These are phyloP conservation scores for Skeletonema costatum DNA, from an alignment of 108 stramenopile genomes.

Conservation along the genomic window DNA sequence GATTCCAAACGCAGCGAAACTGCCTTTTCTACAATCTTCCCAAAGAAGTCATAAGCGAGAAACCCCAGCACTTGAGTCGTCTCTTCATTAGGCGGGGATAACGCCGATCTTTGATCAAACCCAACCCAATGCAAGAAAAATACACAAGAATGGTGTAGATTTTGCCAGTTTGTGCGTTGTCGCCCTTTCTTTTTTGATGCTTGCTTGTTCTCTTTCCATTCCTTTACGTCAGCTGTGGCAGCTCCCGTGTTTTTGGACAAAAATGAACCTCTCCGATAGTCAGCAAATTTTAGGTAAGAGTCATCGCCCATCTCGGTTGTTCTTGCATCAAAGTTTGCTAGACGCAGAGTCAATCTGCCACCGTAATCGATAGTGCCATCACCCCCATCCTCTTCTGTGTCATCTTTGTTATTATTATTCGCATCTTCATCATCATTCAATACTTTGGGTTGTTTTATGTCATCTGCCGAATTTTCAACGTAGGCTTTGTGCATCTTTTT, in stretches of 20 bases:
- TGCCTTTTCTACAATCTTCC: slow-evolving; percentile 79
- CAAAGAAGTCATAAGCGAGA: slow-evolving; percentile 81
- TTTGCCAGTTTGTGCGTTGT: slow-evolving; percentile 55
- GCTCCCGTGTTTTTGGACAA: slow-evolving; percentile 34
- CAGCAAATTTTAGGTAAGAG: slow-evolving; percentile 68
- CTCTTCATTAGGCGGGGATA: slow-evolving; percentile 73
- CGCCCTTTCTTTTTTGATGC: slow-evolving; percentile 38
- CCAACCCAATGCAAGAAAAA: slow-evolving; percentile 87
- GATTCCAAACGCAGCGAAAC: slow-evolving; percentile 22
- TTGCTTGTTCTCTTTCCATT: slow-evolving; percentile 46
- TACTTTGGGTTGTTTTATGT: background rate
- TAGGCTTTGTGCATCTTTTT: slow-evolving; percentile 75
- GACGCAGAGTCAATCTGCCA: slow-evolving; percentile 54
- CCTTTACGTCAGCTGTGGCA: slow-evolving; percentile 29
- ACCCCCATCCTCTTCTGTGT: slow-evolving; percentile 19
- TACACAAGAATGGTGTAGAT: slow-evolving; percentile 52
- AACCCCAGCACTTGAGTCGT: slow-evolving; percentile 80
- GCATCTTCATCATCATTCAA: background rate
- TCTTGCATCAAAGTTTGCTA: slow-evolving; percentile 76
- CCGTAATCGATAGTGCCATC: slow-evolving; percentile 8
- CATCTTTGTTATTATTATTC: background rate
- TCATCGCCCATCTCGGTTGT: slow-evolving; percentile 70
- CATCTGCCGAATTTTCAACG: slow-evolving; percentile 29
- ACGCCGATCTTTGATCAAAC: slow-evolving; percentile 59
- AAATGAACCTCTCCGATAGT: slow-evolving; percentile 74